Evolutionary conservation across 2,329 filamentous ascomycete genomes (phyloP).

Genomic region (Pestalotiopsis sp.): DNA sequence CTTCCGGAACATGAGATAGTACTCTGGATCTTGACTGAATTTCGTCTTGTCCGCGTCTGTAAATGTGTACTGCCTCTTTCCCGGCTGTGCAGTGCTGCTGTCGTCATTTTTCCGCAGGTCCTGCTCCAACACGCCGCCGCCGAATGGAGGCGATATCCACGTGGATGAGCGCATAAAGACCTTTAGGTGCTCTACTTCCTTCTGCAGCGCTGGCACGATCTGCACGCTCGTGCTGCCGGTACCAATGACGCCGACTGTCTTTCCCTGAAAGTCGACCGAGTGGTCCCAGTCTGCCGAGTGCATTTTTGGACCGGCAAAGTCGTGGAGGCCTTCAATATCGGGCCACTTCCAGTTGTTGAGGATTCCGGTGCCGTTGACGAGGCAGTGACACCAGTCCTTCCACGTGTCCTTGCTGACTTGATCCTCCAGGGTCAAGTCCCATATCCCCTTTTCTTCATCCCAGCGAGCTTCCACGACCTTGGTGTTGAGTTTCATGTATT

Average conservation of each 20-base stretch:
- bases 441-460: constrained; percentile 43
- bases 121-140: constrained; percentile 28
- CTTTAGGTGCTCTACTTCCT: constrained; percentile 16
- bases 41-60: constrained; percentile 39
- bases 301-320: constrained; percentile 54
- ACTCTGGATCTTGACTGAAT: constrained; percentile 42
- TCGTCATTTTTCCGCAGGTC: constrained; percentile 28
- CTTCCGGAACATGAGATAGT: constrained; percentile 44
- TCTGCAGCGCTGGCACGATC: constrained; percentile 8
- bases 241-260: constrained; percentile 7
- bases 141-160: constrained; percentile 25
- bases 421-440: constrained; percentile 34
- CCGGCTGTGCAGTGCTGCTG: constrained; percentile 29
- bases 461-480: constrained; percentile 45
- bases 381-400: constrained; percentile 46
- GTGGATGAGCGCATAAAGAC: constrained; percentile 31
- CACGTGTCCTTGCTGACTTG: constrained; percentile 19
- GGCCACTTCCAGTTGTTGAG: constrained; percentile 57
- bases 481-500: constrained; percentile 46
- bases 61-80: constrained; percentile 43
- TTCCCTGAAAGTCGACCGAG: constrained; percentile 9
- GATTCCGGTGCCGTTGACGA: constrained; percentile 51
- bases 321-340: constrained; percentile 49
- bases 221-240: constrained; percentile 9
- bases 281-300: constrained; percentile 59